Base-by-base conservation (phyloP, 805 yeast genomes). In the Wickerhamomyces mucosus region DNA sequence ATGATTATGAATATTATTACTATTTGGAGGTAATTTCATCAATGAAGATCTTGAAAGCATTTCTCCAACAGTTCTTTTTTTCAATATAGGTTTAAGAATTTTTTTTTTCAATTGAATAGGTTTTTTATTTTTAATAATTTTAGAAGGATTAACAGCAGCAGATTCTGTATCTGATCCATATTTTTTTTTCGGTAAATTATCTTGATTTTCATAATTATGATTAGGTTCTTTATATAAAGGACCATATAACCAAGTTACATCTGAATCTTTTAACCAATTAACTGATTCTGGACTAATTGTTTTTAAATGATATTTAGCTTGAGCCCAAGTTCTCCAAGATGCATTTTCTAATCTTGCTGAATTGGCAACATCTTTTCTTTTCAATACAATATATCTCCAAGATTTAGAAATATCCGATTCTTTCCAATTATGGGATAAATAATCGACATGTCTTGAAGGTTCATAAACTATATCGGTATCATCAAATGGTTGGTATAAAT, bases 251-350 rank as follows among this genome's bases (percentile, higher is more conserved):
- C 98, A 92, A 2, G 96, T 86, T 9, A 92, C 96, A 55, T 92
- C 99, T 36, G 80, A 78, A 48, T 92, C 99, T 58, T 94, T 92
- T 27, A 85, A 75, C 99, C 99, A 92, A 55, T 92, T 89, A 28
- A 92, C 82, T 22, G 73, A 70, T 48, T 85, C 94, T 1, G 99
- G 98, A 14, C 88, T 75, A 6, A 89, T 83, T 0, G 98, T 92
- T 40, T 64, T 63, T 32, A 80, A 61, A 35, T 81, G 72, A 42
- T 78, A 73, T 51, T 86, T 76, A 23, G 92, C 78, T 57, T 92
- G 94, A 10, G 94, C 86, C 98, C 97, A 92, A 5, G 96, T 92
- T 55, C 98, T 71, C 98, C 98, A 89, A 33, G 89, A 75, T 2
- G 97, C 97, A 51, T 82, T 82, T 51, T 82, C 94, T 32, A 82